Evolutionary conservation across 768 basidiomycete species (phyloP).

Genomic region (Tulasnella sp.): DNA sequence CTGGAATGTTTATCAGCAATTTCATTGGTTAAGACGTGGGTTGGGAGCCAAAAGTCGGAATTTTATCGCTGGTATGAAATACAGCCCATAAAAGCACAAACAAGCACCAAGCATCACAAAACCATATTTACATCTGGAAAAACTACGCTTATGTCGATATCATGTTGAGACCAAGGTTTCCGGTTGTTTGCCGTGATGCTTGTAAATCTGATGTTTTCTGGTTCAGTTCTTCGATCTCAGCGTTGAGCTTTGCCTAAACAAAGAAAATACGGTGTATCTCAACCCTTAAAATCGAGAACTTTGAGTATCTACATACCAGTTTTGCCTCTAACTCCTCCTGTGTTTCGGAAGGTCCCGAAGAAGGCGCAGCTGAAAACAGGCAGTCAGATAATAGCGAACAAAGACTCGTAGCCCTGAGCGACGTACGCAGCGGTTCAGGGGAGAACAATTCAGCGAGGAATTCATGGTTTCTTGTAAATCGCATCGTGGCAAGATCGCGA

Average conservation of each 20-base stretch:
- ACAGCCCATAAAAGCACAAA: no score
- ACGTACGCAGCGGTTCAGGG: constrained; percentile 16
- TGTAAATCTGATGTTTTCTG: constrained; percentile 1
- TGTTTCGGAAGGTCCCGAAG: not conserved
- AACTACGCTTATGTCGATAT: no score
- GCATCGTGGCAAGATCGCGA: constrained; percentile 13
- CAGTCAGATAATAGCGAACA: not conserved
- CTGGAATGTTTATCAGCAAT: no score
- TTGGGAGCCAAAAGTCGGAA: no score
- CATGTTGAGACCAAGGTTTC: no score
- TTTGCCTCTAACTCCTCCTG: constrained; percentile 1
- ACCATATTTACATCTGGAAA: no score
- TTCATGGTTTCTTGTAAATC: constrained; percentile 18
- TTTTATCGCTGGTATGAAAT: no score
- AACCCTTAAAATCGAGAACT: not conserved
- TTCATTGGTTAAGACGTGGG: no score
- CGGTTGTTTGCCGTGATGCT: not conserved
- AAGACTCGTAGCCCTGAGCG: not conserved
- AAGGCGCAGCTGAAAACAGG: not conserved
- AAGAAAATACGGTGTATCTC: not conserved
- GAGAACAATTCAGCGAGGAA: constrained; percentile 17
- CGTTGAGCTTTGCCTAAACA: not conserved
- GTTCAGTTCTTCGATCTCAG: constrained; percentile 3
- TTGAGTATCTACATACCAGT: not conserved
- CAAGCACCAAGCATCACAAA: no score